A percentile compares a stretch with the other conserved stretches of the same genome.
Evolutionary conservation across 2,329 filamentous ascomycete species (phyloP).

Genomic region (Coniochaeta sp.): DNA sequence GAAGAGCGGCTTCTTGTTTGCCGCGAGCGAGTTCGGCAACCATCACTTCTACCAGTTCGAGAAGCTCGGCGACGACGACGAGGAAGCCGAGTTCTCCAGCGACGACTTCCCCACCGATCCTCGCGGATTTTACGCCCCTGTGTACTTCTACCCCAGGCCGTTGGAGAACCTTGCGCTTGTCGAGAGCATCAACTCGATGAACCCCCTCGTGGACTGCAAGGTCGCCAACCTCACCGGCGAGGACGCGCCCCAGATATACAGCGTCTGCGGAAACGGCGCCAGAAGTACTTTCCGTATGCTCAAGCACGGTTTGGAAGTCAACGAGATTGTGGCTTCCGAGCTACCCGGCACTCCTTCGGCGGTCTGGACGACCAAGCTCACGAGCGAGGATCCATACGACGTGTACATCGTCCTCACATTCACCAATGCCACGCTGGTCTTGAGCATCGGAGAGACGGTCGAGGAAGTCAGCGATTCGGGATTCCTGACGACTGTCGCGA

Average conservation of each 20-base stretch:
- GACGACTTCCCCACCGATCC: conserved; percentile 76
- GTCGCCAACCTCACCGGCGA: conserved; percentile 86
- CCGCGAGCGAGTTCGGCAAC: conserved; percentile 87
- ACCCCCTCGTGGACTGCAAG: conserved; percentile 85
- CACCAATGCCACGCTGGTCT: conserved; percentile 78
- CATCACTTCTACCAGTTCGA: conserved; percentile 96
- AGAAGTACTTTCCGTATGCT: conserved; percentile 86
- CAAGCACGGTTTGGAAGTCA: conserved; percentile 87
- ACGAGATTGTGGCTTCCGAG: conserved; percentile 92
- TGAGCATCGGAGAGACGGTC: conserved; percentile 94
- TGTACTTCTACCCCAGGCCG: conserved; percentile 77
- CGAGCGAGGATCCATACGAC: conserved; percentile 75
- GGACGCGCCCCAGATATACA: conserved; percentile 94
- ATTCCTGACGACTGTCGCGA: conserved; percentile 82
- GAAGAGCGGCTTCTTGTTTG: conserved; percentile 92
- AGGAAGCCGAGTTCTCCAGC: conserved; percentile 79
- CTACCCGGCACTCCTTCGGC: conserved; percentile 81
- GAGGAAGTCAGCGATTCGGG: conserved; percentile 93
- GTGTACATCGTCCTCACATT: conserved; percentile 95
- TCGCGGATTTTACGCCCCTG: conserved; percentile 62
- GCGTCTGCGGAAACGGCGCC: conserved; percentile 81
- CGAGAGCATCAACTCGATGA: conserved; percentile 81
- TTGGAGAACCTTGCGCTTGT: conserved; percentile 78
- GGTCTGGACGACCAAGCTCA: conserved; percentile 93
- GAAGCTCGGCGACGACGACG: conserved; percentile 90